Evolutionary conservation across 2,329 filamentous ascomycete species (phyloP), one percentile per base, ranked within the genome.

Genomic region (Neopestalotiopsis clavispora): DNA sequence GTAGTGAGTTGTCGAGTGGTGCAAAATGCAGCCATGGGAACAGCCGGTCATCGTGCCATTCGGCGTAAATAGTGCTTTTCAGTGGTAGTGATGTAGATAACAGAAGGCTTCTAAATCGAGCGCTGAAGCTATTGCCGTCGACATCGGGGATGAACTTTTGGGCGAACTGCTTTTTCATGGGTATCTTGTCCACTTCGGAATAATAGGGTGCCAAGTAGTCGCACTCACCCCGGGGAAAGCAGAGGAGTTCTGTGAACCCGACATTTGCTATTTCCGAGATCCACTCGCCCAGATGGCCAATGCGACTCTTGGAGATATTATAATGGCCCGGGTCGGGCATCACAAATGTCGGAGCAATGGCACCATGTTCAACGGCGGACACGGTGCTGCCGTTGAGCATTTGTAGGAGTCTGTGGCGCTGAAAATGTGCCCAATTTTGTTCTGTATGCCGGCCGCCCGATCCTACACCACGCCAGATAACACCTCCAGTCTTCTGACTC

Each of bases 321-420:
- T 71, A 32, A 4, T 73, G 66, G 17, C n/a, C 34, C 2, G 62
- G 30, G 5, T 85, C 85, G 34, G 34, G 34, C 67, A 89, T 78
- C 61, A 82, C 80, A 72, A 88, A 89, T 10, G 86, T 86, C 71
- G 79, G 76, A 40, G 85, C 75, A 49, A 81, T 78, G 64, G 78
- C 71, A 45, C 73, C 77, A n/a, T 77, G 75, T 74, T 90, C 86
- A 34, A 86, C 81, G 9, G 78, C 74, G 38, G 77, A 76, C 28
- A 91, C 87, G n/a, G 82, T 85, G 1, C 89, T 91, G 12, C 85
- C 86, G 74, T 94, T 93, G 64, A 91, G 80, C 89, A 93, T 91
- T 69, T 89, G 84, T 32, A 93, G 82, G 69, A 93, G 88, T 4
- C 91, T 89, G 73, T 92, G 91, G n/a, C 91, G 89, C 70, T 93